phyloP scores from a whole-genome alignment of 768 basidiomycete genomes.

The Rhodotorula diobovata region DNA sequence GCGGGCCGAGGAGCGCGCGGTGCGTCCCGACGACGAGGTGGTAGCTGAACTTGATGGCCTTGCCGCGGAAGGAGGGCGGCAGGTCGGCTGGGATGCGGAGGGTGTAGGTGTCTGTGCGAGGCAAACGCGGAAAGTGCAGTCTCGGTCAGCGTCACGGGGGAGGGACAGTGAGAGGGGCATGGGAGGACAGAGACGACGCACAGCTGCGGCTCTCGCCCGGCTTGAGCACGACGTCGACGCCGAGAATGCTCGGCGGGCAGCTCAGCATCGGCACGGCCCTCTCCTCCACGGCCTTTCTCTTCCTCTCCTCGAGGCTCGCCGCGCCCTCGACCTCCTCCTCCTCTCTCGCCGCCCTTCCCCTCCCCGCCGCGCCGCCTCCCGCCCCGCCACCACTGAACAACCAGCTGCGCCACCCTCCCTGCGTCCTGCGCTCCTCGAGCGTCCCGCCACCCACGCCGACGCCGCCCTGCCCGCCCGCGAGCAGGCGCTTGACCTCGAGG shows the following conservation, averaged over 20 bases:
- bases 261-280: slow-evolving; percentile 71
- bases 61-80: slow-evolving; percentile 86
- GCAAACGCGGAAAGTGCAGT: background rate
- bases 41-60: slow-evolving; percentile 78
- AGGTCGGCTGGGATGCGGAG: slow-evolving; percentile 69
- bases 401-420: slow-evolving; percentile 37
- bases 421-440: slow-evolving; percentile 31
- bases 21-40: slow-evolving; percentile 82
- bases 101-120: slow-evolving; percentile 66
- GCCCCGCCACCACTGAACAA: slow-evolving; percentile 10
- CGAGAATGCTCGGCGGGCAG: slow-evolving; percentile 77
- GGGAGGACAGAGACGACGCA: slow-evolving; percentile 50
- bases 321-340: slow-evolving; percentile 35
- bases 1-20: slow-evolving; percentile 33
- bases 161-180: slow-evolving; percentile 11
- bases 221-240: slow-evolving; percentile 71
- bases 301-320: slow-evolving; percentile 49
- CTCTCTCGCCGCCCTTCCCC: slow-evolving; percentile 1
- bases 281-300: slow-evolving; percentile 48
- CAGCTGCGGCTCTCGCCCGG: slow-evolving; percentile 84
- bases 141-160: background rate
- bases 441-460: slow-evolving; percentile 41
- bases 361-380: slow-evolving; percentile 7
- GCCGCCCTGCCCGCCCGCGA: slow-evolving; percentile 30
- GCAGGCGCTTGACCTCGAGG: slow-evolving; percentile 40